These are phyloP conservation scores for Diplosphaera chodatii DNA, from an alignment of 139 green algal genomes.

Conservation along the genomic window DNA sequence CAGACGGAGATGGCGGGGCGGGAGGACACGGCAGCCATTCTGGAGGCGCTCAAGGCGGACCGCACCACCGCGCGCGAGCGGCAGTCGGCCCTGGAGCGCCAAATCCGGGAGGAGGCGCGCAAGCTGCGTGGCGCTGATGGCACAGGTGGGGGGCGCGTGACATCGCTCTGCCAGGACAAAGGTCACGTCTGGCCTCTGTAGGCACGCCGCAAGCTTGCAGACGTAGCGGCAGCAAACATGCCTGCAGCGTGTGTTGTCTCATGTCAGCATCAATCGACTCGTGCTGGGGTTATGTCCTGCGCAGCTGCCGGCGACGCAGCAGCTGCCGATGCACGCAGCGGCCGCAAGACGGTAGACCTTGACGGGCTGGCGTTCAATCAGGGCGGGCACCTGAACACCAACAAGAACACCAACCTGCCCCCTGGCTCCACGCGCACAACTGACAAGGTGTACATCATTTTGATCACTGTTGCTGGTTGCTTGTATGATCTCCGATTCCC, in stretches of 20 bases:
- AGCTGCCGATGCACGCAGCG: conserved; percentile 26
- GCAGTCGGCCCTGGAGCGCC: conserved; percentile 74
- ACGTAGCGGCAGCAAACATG: too few species aligned
- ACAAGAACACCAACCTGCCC: conserved; percentile 67
- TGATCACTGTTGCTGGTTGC: background rate
- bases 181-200: too few species aligned
- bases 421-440: conserved; percentile 60
- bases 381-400: conserved; percentile 84
- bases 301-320: conserved; percentile 14
- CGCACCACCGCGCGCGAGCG: conserved; percentile 66
- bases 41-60: conserved; percentile 76
- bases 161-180: too few species aligned
- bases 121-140: conserved; percentile 40
- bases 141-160: too few species aligned
- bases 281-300: background rate
- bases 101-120: conserved; percentile 88
- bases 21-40: conserved; percentile 55
- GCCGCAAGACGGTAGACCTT: conserved; percentile 77
- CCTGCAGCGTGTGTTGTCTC: too few species aligned
- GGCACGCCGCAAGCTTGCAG: too few species aligned
- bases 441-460: conserved; percentile 29
- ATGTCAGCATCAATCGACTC: too few species aligned
- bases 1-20: conserved; percentile 52
- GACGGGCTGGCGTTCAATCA: conserved; percentile 72
- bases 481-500: background rate